Conservation (phyloP, 148 eudicot genomes). For the Rhododendron simsii region DNA sequence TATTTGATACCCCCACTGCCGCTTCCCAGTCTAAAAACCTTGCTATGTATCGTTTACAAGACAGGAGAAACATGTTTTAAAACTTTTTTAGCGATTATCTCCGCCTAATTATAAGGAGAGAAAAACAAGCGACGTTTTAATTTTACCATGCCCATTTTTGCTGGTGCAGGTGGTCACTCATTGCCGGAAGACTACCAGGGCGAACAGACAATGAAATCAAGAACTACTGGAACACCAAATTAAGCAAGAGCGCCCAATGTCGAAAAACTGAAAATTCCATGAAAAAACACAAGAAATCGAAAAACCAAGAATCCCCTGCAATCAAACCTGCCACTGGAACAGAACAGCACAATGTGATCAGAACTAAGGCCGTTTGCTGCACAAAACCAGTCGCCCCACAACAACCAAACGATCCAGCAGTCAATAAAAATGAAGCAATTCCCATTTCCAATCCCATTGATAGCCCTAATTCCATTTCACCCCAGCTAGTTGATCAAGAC, state of each 20-base stretch:
- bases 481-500: background rate
- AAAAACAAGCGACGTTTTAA: too few species aligned
- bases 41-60: too few species aligned
- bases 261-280: background rate
- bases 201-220: constrained; percentile 36
- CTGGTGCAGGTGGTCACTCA: constrained; percentile 22
- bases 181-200: constrained; percentile 26
- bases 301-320: background rate
- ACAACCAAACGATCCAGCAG: background rate
- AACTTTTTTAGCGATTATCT: too few species aligned
- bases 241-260: constrained; percentile 11
- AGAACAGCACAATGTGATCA: background rate
- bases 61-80: too few species aligned
- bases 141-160: background rate
- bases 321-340: background rate
- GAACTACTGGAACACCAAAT: constrained; percentile 26
- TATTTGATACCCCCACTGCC: too few species aligned
- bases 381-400: constrained; percentile 1
- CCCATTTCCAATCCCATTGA: background rate
- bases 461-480: background rate
- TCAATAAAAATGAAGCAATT: background rate
- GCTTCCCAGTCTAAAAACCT: too few species aligned
- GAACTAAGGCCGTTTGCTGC: constrained; percentile 9
- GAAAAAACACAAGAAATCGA: background rate
- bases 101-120: too few species aligned